Evolutionary conservation across 169 alveolate genomes (phyloP), one percentile per base, ranked within the genome.

Genomic region (Babesia sp.): DNA sequence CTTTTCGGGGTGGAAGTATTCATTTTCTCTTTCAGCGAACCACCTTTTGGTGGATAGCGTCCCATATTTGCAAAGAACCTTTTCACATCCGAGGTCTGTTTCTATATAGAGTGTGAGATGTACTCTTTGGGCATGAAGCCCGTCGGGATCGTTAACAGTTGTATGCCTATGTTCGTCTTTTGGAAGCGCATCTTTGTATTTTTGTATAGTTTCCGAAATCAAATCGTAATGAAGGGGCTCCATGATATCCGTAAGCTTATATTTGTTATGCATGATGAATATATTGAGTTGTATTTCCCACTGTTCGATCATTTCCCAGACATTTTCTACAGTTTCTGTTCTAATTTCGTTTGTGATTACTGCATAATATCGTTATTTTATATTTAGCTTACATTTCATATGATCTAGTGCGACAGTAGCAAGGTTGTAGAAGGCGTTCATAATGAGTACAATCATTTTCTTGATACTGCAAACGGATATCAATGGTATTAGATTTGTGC

Each of bases 391-490:
- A 64, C 74, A 20, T 0, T 58, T 37, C 9, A 64, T 71, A 16
- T 16, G 39, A 22, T 3, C 45, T 36, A 16, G 33, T 5, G 46
- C 14, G n/a, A 41, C 4, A n/a, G 29, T 18, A 20, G 83, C 78
- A 22, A 79, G 45, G 70, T 56, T 45, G 33, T 57, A 60, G 41
- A 36, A 79, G 18, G 78, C 87, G 28, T 46, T 46, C 81, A 79
- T 71, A n/a, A 79, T 67, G 1, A 1, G 11, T 8, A 60, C 64
- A 20, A 34, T 28, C 42, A 79, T 2, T 0, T 56, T 24, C 61
- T 34, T 31, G 7, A 79, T 79, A 9, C 87, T 79, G 72, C 31
- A 31, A 24, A 26, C 3, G 20, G 28, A 28, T 12, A 11, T n/a
- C n/a, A n/a, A n/a, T 9, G 44, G 29, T 8, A 4, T 9, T 26